Evolutionary conservation across 768 basidiomycete genomes (phyloP), one percentile per base, ranked within the genome.

Genomic region (Auriscalpium microsporum): DNA sequence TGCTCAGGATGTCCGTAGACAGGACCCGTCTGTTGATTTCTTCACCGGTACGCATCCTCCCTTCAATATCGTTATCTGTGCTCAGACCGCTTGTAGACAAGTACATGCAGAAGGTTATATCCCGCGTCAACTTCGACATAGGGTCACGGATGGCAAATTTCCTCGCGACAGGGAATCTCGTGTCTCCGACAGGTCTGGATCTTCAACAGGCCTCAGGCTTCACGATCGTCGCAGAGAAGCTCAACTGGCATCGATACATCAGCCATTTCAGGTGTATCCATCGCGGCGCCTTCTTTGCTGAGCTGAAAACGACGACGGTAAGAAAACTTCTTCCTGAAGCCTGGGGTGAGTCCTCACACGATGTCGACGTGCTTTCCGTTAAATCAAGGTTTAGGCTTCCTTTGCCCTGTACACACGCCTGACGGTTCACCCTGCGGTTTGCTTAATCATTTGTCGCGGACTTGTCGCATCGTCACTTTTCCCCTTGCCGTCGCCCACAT

Each of bases 241-340:
- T 99, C 57, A 99, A 99, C 70, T 99, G 96, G 84, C 86, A 90
- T 62, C 92, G 96, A 38, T 99, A 97, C 70, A 93, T 99, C 70
- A 90, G 89, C 66, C 96, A 99, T 73, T 99, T 99, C 77, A 80
- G 96, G 55, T 96, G 90, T 69, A 93, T 99, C 34, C 96, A 99
- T 72, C 90, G 96, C 72, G 96, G 96, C 69, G 94, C 96, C 38
- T 99, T 99, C 81, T 99, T 99, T 67, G 90, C 94, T 8, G 94
- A 98, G 69, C 82, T 98, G 53, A 97, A 97, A 75, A 99, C 96
- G 1, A 99, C 96, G 0, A 86, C 93, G 19, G 96, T 99, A 54
- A 86, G 96, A 59, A 98, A 98, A 70, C 75, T 99, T 50, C 75
- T 97, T 16, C 96, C 96, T 21, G 96, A 99, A 72, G 90, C 95